Percentiles rank a stretch among this genome's conserved stretches.
These are phyloP conservation scores for Aspergillus sp. DNA, from an alignment of 2,329 filamentous ascomycete genomes.

Conservation along the genomic window DNA sequence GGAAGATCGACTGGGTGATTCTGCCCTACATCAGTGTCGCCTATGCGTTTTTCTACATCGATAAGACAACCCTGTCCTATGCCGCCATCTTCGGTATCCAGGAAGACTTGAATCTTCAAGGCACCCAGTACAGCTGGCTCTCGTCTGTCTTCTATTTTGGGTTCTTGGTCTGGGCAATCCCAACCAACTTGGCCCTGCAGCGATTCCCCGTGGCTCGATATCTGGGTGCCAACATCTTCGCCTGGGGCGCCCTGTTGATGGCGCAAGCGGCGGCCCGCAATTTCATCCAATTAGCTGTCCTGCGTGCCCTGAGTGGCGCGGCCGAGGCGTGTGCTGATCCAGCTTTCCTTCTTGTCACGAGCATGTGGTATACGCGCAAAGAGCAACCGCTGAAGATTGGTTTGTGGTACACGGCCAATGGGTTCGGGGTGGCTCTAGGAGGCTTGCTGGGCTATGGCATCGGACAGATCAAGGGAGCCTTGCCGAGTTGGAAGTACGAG, in stretches of 20 bases:
- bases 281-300: constrained; percentile 54
- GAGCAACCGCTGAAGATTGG: constrained; percentile 63
- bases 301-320: constrained; percentile 58
- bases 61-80: constrained; percentile 58
- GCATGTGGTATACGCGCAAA: constrained; percentile 64
- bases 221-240: constrained; percentile 57
- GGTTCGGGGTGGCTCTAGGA: constrained; percentile 59
- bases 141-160: constrained; percentile 58
- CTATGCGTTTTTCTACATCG: constrained; percentile 51
- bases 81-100: constrained; percentile 65
- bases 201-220: constrained; percentile 53
- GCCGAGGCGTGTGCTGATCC: constrained; percentile 58
- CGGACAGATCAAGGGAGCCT: constrained; percentile 56
- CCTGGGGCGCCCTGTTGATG: constrained; percentile 55
- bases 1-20: constrained; percentile 61
- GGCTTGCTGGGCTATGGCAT: constrained; percentile 60
- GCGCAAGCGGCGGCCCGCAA: constrained; percentile 34
- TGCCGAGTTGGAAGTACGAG: constrained; percentile 65
- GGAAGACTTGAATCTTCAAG: constrained; percentile 56
- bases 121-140: constrained; percentile 59
- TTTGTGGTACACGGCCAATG: constrained; percentile 60
- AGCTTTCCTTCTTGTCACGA: constrained; percentile 63
- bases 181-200: constrained; percentile 55
- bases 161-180: constrained; percentile 56
- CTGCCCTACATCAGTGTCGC: constrained; percentile 56